Base-by-base conservation (phyloP, 2,329 filamentous ascomycete species). In the Sporothrix dimorphospora region DNA sequence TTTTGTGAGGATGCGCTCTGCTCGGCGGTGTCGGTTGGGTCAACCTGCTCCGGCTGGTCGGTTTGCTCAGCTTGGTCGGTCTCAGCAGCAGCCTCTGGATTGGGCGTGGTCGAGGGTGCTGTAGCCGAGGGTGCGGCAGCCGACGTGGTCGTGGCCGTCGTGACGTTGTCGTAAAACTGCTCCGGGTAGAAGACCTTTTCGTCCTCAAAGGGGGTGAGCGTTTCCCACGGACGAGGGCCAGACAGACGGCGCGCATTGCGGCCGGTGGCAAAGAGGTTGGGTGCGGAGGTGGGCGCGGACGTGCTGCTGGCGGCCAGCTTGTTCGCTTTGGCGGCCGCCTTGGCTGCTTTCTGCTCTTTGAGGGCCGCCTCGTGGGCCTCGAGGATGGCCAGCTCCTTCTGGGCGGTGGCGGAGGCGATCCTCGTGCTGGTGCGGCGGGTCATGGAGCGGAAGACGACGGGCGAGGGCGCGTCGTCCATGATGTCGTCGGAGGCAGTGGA, bases 351-450 rank as follows among this genome's bases (percentile, higher is more conserved):
- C 30, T 69, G 21, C 49, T 68, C 45, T 30, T 71, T 67, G 9
- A 30, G 63, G n/a, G 59, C 66, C n/a, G 40, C 27, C 27, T 70
- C 59, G 69, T 70, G 70, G 8, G 70, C 71, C 24, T 51, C 63
- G 19, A 71, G 67, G 2, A 69, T 66, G n/a, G 68, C 49, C 42
- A 72, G 16, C 57, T 73, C 73, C 45, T 71, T 73, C 16, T 72
- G 71, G 14, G 71, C 69, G 0, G 49, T 49, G 12, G 72, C 73
- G 1, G 74, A 70, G 19, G 75, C 74, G 30, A 76, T 72, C 53
- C 75, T 71, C 1, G 73, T 75, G 72, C 74, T 75, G 6, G 71
- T 73, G 5, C 75, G 61, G 11, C 75, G 75, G 3, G 73, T 73
- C 55, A 66, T 69, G 30, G 65, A 63, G 1, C 73, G 72, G 4